These are phyloP conservation scores for Diaporthe ilicicola DNA, from an alignment of 2,329 filamentous ascomycete species.

Conservation along the genomic window DNA sequence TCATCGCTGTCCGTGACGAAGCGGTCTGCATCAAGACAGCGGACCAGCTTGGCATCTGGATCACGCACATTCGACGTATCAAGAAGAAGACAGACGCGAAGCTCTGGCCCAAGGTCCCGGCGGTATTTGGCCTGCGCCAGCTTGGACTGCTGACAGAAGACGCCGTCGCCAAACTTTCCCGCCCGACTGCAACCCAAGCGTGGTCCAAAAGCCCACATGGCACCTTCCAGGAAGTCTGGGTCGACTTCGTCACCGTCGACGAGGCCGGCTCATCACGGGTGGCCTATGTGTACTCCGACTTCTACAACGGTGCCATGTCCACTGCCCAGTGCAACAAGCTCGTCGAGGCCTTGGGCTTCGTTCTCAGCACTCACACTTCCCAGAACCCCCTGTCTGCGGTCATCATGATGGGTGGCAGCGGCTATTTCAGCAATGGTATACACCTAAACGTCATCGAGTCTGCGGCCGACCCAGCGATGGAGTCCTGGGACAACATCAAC, in stretches of 20 bases:
- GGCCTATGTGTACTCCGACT: slow-evolving; percentile 52
- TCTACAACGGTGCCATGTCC: slow-evolving; percentile 55
- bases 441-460: slow-evolving; percentile 54
- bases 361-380: slow-evolving; percentile 41
- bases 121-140: slow-evolving; percentile 44
- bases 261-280: slow-evolving; percentile 35
- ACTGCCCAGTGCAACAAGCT: slow-evolving; percentile 48
- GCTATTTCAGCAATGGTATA: slow-evolving; percentile 54
- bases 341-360: slow-evolving; percentile 46
- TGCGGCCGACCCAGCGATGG: slow-evolving; percentile 45
- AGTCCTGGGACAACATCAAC: slow-evolving; percentile 55
- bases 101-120: slow-evolving; percentile 52
- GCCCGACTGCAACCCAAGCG: slow-evolving; percentile 34
- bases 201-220: slow-evolving; percentile 41
- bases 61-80: slow-evolving; percentile 49
- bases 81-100: slow-evolving; percentile 48
- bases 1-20: slow-evolving; percentile 48
- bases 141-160: slow-evolving; percentile 43
- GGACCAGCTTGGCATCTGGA: slow-evolving; percentile 51
- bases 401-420: slow-evolving; percentile 49
- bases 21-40: slow-evolving; percentile 48
- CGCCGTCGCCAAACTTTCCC: slow-evolving; percentile 33
- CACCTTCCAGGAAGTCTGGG: slow-evolving; percentile 51
- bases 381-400: slow-evolving; percentile 44
- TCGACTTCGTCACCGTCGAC: slow-evolving; percentile 45